Conservation (phyloP, 1,139 yeast species). For the Candida neerlandica region DNA sequence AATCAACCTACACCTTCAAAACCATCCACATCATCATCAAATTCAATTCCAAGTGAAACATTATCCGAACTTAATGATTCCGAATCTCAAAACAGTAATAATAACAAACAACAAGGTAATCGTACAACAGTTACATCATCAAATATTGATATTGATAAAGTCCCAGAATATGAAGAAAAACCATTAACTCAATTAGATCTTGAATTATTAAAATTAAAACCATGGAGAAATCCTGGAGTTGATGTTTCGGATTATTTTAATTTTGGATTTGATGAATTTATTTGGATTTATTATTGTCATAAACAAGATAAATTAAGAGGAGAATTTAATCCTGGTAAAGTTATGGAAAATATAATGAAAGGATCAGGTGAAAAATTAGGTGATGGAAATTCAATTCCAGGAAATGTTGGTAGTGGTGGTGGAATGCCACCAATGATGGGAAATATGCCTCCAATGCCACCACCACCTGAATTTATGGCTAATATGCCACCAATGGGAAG, state of each 20-base stretch:
- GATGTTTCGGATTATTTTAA: slow-evolving; percentile 93
- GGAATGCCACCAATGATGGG: slow-evolving; percentile 19
- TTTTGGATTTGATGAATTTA: slow-evolving; percentile 92
- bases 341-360: slow-evolving; percentile 46
- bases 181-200: slow-evolving; percentile 84
- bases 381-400: slow-evolving; percentile 8
- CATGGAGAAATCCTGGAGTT: slow-evolving; percentile 98
- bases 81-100: slow-evolving; percentile 41
- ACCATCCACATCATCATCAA: slow-evolving; percentile 22
- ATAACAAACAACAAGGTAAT: slow-evolving; percentile 10
- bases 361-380: slow-evolving; percentile 23
- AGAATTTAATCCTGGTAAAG: slow-evolving; percentile 68
- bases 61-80: slow-evolving; percentile 43
- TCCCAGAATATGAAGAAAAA: slow-evolving; percentile 79
- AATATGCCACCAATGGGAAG: slow-evolving; percentile 20
- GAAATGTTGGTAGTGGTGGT: slow-evolving; percentile 19
- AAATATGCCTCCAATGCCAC: neutral
- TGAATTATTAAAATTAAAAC: slow-evolving; percentile 85
- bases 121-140: slow-evolving; percentile 33
- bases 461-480: slow-evolving; percentile 22
- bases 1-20: slow-evolving; percentile 26
- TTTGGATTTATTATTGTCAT: slow-evolving; percentile 92
- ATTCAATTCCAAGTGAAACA: slow-evolving; percentile 26
- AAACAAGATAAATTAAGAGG: slow-evolving; percentile 84
- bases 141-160: slow-evolving; percentile 71